A percentile compares a stretch with the other conserved stretches of the same genome.
Evolutionary conservation across 768 basidiomycete species (phyloP).

Genomic region (Lactarius hatsudake): DNA sequence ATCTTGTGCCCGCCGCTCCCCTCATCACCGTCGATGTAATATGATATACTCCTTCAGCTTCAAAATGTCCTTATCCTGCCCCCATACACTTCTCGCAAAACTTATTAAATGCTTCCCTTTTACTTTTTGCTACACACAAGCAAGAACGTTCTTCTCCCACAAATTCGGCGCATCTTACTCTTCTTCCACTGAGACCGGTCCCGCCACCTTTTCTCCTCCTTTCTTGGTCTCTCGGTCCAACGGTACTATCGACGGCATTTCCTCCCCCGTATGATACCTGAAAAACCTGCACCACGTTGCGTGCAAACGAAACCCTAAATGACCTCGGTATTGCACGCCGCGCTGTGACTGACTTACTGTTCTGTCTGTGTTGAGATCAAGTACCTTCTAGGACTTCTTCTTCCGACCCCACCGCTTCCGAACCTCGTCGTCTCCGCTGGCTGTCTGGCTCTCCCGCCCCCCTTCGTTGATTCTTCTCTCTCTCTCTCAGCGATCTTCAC

Average conservation of each 20-base stretch:
- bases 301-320: neutral
- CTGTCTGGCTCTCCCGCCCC: neutral
- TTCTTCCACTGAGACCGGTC: conserved; percentile 8
- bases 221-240: conserved; percentile 16
- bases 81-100: neutral
- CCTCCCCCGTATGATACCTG: conserved; percentile 1
- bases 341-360: neutral
- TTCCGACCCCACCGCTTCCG: conserved; percentile 20
- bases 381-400: neutral
- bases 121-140: neutral
- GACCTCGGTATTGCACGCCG: neutral
- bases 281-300: neutral
- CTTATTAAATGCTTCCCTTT: neutral
- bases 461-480: neutral
- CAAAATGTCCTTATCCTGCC: neutral
- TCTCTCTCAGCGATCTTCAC: neutral
- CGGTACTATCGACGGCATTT: conserved; percentile 4
- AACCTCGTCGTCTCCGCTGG: conserved; percentile 21
- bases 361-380: neutral
- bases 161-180: conserved; percentile 5
- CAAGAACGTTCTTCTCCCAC: conserved; percentile 22
- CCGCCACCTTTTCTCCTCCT: conserved; percentile 11
- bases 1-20: neutral
- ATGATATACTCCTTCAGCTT: neutral
- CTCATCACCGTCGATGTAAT: conserved; percentile 13